A percentile compares a stretch with the other conserved stretches of the same genome.
Conservation (phyloP, 202 grass and related monocot genomes). For the Dendrocalamus latiflorus region DNA sequence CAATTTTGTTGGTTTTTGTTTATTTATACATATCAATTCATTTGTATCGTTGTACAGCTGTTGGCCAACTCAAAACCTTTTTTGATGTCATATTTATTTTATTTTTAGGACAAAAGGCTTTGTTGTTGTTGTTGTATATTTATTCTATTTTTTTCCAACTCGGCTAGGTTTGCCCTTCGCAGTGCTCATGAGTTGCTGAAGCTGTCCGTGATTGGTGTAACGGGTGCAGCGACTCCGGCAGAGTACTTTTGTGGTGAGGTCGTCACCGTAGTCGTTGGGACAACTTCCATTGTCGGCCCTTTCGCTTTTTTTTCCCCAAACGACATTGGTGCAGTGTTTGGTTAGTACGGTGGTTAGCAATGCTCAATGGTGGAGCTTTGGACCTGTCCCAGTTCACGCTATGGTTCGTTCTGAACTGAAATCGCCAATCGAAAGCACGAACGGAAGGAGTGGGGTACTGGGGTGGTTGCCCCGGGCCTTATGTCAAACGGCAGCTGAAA, state of each 20-base stretch:
- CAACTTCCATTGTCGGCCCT: not conserved
- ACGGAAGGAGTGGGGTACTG: not conserved
- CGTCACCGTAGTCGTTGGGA: not conserved
- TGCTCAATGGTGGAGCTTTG: not conserved
- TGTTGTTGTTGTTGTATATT: not conserved
- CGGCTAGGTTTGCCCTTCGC: not conserved
- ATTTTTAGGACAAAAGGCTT: not conserved
- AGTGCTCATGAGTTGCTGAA: not conserved
- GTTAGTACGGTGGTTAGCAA: not conserved
- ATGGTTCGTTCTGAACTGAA: not conserved
- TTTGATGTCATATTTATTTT: conserved; percentile 17
- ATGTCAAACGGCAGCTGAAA: too few relatives aligned
- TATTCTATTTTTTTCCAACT: conserved; percentile 7
- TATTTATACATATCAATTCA: conserved; percentile 41
- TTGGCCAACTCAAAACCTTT: not conserved
- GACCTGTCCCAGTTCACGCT: not conserved
- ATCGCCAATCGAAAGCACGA: not conserved
- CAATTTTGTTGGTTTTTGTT: not conserved
- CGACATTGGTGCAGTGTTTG: not conserved
- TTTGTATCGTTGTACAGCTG: conserved; percentile 36
- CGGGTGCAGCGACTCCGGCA: not conserved
- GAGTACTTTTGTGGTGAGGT: not conserved
- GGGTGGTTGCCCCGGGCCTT: too few relatives aligned
- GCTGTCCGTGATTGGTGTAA: too few relatives aligned
- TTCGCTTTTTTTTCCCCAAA: not conserved